These are phyloP conservation scores for Saccharomycopsis amapae DNA, from an alignment of 805 yeast species.

Conservation along the genomic window DNA sequence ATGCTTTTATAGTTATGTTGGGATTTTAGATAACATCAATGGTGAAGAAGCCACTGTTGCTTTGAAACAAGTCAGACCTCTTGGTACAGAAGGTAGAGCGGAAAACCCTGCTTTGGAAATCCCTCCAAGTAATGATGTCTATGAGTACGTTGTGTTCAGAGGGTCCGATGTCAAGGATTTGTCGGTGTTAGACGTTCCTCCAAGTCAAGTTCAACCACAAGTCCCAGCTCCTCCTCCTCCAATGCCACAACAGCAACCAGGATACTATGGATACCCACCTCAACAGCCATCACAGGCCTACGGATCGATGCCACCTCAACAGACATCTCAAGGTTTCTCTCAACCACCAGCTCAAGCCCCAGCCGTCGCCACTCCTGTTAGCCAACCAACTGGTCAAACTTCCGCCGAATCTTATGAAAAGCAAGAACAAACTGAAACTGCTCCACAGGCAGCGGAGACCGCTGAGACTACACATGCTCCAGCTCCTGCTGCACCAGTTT, in stretches of 20 bases:
- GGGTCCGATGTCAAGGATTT: slow-evolving; percentile 91
- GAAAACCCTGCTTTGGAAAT: slow-evolving; percentile 64
- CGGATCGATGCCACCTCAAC: slow-evolving; percentile 11
- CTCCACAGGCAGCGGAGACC: slow-evolving; percentile 18
- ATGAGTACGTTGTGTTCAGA: slow-evolving; percentile 73
- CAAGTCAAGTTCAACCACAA: slow-evolving; percentile 57
- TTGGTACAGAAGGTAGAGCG: slow-evolving; percentile 89
- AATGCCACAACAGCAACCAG: slow-evolving; percentile 21
- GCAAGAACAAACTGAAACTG: slow-evolving; percentile 5
- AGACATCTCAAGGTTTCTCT: slow-evolving; percentile 19
- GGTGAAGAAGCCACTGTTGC: slow-evolving; percentile 90
- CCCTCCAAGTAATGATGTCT: slow-evolving; percentile 58
- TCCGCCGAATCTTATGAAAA: not conserved
- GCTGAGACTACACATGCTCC: not conserved
- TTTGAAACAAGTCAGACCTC: slow-evolving; percentile 66
- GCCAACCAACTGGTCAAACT: not conserved
- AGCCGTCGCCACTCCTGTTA: not conserved
- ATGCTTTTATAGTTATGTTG: slow-evolving; percentile 58
- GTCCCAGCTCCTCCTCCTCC: slow-evolving; percentile 27
- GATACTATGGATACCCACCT: slow-evolving; percentile 16
- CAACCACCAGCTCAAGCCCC: slow-evolving; percentile 12
- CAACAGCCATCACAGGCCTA: slow-evolving; percentile 11
- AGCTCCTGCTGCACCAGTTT: not conserved
- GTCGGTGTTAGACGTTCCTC: slow-evolving; percentile 67
- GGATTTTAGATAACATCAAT: slow-evolving; percentile 78